Evolutionary conservation across 2,329 filamentous ascomycete species (phyloP).

Genomic region (Fusarium albidum): DNA sequence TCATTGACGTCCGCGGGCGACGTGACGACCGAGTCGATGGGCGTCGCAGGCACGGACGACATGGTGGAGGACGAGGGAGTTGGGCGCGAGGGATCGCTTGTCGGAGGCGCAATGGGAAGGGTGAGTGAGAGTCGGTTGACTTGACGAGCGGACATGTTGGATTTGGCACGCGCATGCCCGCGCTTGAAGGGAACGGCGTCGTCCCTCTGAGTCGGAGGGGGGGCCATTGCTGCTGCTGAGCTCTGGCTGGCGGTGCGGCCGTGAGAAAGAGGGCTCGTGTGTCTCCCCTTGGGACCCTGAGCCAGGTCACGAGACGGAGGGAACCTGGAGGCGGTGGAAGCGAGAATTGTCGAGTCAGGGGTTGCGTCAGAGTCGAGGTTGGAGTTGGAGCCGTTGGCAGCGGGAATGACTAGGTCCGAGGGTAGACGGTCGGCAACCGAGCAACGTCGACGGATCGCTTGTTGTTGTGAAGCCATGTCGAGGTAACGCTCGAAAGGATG

Average conservation of each 20-base stretch:
- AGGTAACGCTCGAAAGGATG: slow-evolving; percentile 36
- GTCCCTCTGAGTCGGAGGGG: slow-evolving; percentile 49
- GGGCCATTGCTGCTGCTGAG: slow-evolving; percentile 42
- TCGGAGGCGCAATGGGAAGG: slow-evolving; percentile 66
- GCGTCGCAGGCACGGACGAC: slow-evolving; percentile 59
- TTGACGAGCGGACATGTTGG: slow-evolving; percentile 58
- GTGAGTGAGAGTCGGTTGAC: slow-evolving; percentile 68
- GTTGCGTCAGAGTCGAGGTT: slow-evolving; percentile 30
- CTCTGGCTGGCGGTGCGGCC: slow-evolving; percentile 27
- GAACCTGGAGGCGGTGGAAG: slow-evolving; percentile 19
- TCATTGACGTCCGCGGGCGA: slow-evolving; percentile 66
- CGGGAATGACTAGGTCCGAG: slow-evolving; percentile 37
- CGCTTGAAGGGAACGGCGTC: slow-evolving; percentile 52
- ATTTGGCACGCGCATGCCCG: slow-evolving; percentile 59
- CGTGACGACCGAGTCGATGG: slow-evolving; percentile 52
- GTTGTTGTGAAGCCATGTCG: slow-evolving; percentile 46
- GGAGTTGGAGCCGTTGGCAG: slow-evolving; percentile 30
- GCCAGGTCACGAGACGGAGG: slow-evolving; percentile 23
- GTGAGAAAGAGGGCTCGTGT: slow-evolving; percentile 23
- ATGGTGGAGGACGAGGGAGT: slow-evolving; percentile 52
- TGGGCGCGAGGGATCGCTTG: slow-evolving; percentile 60
- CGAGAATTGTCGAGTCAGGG: slow-evolving; percentile 14
- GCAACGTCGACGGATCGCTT: slow-evolving; percentile 51
- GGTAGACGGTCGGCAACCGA: slow-evolving; percentile 49
- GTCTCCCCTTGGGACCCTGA: slow-evolving; percentile 20